Conservation (phyloP, 371 early-diverging fungal species). For the Blakeslea trispora region DNA sequence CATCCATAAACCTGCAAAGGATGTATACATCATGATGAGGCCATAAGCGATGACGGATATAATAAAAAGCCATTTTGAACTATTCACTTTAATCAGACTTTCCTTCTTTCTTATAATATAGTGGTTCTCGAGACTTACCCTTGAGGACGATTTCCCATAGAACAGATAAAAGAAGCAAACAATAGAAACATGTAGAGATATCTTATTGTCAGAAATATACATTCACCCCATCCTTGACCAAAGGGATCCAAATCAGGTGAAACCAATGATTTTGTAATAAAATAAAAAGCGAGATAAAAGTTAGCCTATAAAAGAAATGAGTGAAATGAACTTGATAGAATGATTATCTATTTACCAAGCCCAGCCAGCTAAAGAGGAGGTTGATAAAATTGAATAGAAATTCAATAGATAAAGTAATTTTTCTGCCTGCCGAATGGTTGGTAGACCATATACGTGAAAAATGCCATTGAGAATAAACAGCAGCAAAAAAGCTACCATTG, state of each 20-base stretch:
- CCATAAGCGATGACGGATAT: slow-evolving; percentile 56
- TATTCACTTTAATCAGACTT: no score
- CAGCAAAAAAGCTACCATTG: slow-evolving; percentile 76
- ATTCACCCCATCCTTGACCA: slow-evolving; percentile 62
- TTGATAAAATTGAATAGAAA: slow-evolving; percentile 71
- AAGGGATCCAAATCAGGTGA: slow-evolving; percentile 67
- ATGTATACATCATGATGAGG: slow-evolving; percentile 57
- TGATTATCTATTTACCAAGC: slow-evolving; percentile 52
- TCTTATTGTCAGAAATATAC: slow-evolving; percentile 63
- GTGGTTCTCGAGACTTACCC: no score
- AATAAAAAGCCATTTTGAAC: slow-evolving; percentile 56
- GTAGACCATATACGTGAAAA: slow-evolving; percentile 78
- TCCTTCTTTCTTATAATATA: no score
- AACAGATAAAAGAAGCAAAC: slow-evolving; percentile 77
- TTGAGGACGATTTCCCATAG: slow-evolving; percentile 93
- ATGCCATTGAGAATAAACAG: slow-evolving; percentile 73
- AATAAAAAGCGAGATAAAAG: slow-evolving; percentile 87
- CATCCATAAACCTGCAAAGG: slow-evolving; percentile 55
- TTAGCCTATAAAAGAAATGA: slow-evolving; percentile 61
- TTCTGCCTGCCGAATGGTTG: slow-evolving; percentile 69
- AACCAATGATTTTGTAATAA: slow-evolving; percentile 67
- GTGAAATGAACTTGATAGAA: no score
- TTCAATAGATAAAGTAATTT: slow-evolving; percentile 67
- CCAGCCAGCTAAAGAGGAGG: slow-evolving; percentile 80
- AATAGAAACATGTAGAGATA: slow-evolving; percentile 78